phyloP scores from a whole-genome alignment of 306 rosid species.

The Begonia loranthoides region DNA sequence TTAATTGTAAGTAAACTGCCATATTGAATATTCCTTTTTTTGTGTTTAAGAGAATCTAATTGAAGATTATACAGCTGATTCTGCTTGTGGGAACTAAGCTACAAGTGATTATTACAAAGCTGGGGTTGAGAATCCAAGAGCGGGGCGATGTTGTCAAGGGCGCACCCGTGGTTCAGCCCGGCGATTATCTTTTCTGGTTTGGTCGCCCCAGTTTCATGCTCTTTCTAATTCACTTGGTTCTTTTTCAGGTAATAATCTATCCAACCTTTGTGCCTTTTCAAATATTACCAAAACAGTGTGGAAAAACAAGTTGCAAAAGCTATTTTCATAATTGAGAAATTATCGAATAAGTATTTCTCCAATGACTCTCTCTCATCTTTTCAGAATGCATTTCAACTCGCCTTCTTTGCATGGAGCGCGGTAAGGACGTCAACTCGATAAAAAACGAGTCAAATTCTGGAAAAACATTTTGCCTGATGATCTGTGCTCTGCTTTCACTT shows the following conservation, averaged over 20 bases:
- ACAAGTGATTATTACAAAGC: conserved; percentile 50
- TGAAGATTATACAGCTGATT: conserved; percentile 32
- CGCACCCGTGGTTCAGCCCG: conserved; percentile 56
- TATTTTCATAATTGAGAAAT: neutral
- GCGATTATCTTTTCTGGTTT: conserved; percentile 79
- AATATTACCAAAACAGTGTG: neutral
- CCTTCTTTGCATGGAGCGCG: conserved; percentile 56
- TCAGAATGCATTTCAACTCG: conserved; percentile 77
- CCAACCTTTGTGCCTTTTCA: neutral
- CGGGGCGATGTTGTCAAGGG: conserved; percentile 67
- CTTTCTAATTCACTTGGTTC: conserved; percentile 49
- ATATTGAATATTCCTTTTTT: neutral
- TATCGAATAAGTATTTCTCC: neutral
- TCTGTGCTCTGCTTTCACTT: neutral
- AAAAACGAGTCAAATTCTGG: neutral
- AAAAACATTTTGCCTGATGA: too few species aligned
- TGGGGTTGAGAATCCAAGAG: conserved; percentile 59
- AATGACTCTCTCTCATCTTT: neutral
- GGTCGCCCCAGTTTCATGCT: conserved; percentile 47
- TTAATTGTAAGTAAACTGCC: conserved; percentile 42
- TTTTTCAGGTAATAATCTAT: conserved; percentile 48
- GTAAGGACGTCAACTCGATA: conserved; percentile 26
- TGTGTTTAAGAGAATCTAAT: neutral
- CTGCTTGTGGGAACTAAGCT: conserved; percentile 67
- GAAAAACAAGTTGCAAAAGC: too few species aligned